These are phyloP conservation scores for Pleomassaria siparia DNA, from an alignment of 2,329 filamentous ascomycete species.

Conservation along the genomic window DNA sequence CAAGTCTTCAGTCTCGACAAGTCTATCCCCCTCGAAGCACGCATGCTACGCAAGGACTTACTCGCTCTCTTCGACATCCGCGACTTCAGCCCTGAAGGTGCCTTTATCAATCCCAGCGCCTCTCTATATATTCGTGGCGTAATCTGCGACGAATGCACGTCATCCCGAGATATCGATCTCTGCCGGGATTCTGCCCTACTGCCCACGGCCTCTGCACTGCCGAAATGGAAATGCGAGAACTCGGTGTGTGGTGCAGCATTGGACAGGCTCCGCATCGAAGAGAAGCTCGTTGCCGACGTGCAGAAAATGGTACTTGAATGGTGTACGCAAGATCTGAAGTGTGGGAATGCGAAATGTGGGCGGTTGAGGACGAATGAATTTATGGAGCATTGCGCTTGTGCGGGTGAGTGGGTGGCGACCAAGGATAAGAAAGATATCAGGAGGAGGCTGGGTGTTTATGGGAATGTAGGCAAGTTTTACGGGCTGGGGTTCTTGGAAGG, in stretches of 20 bases:
- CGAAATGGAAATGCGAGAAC: slow-evolving; percentile 71
- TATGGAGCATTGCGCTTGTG: slow-evolving; percentile 94
- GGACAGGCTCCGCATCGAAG: slow-evolving; percentile 79
- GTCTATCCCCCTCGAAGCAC: slow-evolving; percentile 83
- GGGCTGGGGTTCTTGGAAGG: slow-evolving; percentile 77
- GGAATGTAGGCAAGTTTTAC: slow-evolving; percentile 75
- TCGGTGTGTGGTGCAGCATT: slow-evolving; percentile 67
- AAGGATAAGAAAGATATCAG: slow-evolving; percentile 67
- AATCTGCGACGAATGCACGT: slow-evolving; percentile 87
- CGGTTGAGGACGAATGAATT: slow-evolving; percentile 81
- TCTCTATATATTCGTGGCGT: slow-evolving; percentile 73
- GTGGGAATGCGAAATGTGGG: slow-evolving; percentile 71
- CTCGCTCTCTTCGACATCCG: slow-evolving; percentile 89
- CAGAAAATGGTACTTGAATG: slow-evolving; percentile 76
- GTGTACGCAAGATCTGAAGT: slow-evolving; percentile 88
- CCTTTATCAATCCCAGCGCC: slow-evolving; percentile 82
- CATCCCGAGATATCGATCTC: slow-evolving; percentile 84
- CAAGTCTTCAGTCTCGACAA: slow-evolving; percentile 90
- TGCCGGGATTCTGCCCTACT: slow-evolving; percentile 86
- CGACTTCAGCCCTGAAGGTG: slow-evolving; percentile 87
- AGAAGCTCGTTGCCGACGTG: slow-evolving; percentile 75
- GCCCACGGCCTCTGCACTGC: slow-evolving; percentile 60
- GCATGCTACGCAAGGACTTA: slow-evolving; percentile 84
- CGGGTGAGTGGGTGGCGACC: slow-evolving; percentile 78
- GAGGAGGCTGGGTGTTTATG: slow-evolving; percentile 68